Evolutionary conservation across 108 stramenopile species (phyloP), one percentile per base, ranked within the genome.

Genomic region (Skeletonema grethae): DNA sequence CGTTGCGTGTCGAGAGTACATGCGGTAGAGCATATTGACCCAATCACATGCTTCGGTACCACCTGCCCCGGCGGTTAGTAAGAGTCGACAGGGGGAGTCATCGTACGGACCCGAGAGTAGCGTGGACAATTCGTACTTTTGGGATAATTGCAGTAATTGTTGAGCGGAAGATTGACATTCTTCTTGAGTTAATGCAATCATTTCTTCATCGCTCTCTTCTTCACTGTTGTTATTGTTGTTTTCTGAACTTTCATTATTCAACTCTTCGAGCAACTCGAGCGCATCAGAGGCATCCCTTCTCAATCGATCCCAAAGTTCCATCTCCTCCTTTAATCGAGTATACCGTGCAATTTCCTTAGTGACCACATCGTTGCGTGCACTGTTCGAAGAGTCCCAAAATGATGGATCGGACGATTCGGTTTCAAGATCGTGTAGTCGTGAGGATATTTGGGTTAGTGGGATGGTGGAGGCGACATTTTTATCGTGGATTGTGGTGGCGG

Each of bases 21-120:
- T 96, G 8, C 95, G 80, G 60, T 84, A 67, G 15, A 96, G 62
- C 72, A 89, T 87, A 34, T 69, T 63, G 20, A 97, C 97, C 90
- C 97, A 99, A 63, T 97, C 87, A 39, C 90, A 90, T 25, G 96
- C 96, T 80, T 99, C 99, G 16, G 96, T 97, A 10, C 99, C 99
- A 10, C 99, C 99, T 5, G 96, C 97, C 1, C 99, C 99, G n/a
- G 97, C 96, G 9, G 97, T 95, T 43, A 99, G 83, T 16, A 98
- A 46, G n/a, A 99, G 25, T 12, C 97, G 93, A 59, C 70, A 71
- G 28, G 94, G 82, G 8, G 77, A 72, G 34, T 80, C 70, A 79
- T 95, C 93, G 67, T 90, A 92, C 5, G 88, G 88, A 11, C 90
- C 93, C 24, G 82, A 46, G 65, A 95, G 69, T 16, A 95, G 65